A percentile compares a stretch with the other conserved stretches of the same genome.
These are phyloP conservation scores for Clitopilus passeckerianus DNA, from an alignment of 768 basidiomycete genomes.

Conservation along the genomic window DNA sequence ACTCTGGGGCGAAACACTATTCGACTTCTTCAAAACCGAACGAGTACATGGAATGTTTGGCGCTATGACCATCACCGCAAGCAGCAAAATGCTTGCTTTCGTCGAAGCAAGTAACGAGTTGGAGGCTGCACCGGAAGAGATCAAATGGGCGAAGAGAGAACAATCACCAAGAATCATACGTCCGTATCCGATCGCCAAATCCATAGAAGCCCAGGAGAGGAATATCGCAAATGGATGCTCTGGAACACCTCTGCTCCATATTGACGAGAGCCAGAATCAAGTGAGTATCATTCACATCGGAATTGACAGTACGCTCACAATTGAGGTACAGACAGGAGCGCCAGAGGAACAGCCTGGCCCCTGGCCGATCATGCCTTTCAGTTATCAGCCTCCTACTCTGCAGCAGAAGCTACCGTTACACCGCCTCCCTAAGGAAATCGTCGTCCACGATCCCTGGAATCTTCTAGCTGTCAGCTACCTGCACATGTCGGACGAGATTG, in stretches of 20 bases:
- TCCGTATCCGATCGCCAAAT: neutral
- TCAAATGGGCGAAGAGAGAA: neutral
- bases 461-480: constrained; percentile 17
- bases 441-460: constrained; percentile 39
- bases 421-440: constrained; percentile 29
- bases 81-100: neutral
- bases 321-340: too few relatives aligned
- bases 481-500: too few relatives aligned
- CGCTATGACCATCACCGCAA: neutral
- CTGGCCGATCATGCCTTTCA: constrained; percentile 37
- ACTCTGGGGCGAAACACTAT: neutral
- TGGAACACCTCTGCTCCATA: neutral
- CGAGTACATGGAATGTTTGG: neutral
- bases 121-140: neutral
- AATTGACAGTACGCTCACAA: too few relatives aligned
- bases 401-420: constrained; percentile 19
- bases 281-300: too few relatives aligned
- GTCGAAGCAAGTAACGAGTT: neutral
- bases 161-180: neutral
- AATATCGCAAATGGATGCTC: neutral
- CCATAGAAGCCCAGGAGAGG: neutral
- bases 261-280: too few relatives aligned
- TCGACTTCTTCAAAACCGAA: neutral
- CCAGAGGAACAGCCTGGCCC: too few relatives aligned
- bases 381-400: constrained; percentile 12